Evolutionary conservation across 495 filamentous ascomycete genomes (phyloP), one percentile per base, ranked within the genome.

Genomic region (Hyaloscypha bicolor): DNA sequence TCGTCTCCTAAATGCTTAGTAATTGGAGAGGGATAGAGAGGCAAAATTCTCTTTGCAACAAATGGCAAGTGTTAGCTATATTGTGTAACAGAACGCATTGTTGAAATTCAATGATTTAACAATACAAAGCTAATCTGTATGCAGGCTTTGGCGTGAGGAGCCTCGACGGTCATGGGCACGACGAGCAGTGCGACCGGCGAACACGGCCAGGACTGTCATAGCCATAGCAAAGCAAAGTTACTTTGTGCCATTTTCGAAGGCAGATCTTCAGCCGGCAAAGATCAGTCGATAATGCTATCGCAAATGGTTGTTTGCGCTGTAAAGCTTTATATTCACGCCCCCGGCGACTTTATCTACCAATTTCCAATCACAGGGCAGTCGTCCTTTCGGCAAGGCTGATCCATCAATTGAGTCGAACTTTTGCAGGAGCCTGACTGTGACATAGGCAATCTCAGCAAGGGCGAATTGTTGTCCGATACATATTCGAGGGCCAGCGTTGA

Each of bases 401-500:
- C 72, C 70, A 69, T 76, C 73, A 64, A 76, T 72, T 53, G 60
- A 53, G 64, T 87, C 85, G 72, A 88, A 94, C 55, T 81, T 80
- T 78, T 90, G 89, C 70, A 89, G 65, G 35, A 91, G 78, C 45
- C 86, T 75, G n/a, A 88, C 85, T 45, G 89, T 71, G 1, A 86
- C 84, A 66, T 84, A 85, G 9, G 75, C 76, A 31, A 83, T 79
- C 72, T 88, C 84, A 2, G 82, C 85, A 75, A 87, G 76, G 25
- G 85, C 86, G 68, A 86, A 86, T 67, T 82, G 81, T 74, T 82
- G 80, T 14, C 81, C 81, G 30, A 69, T 62, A 60, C 79, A 88
- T 61, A 89, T 86, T 30, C 88, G 79, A 3, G 88, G 87, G 0
- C 88, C 87, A 1, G 86, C 88, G 61, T 83, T 84, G 64, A 71